A percentile compares a stretch with the other conserved stretches of the same genome.
Conservation (phyloP, 2,329 filamentous ascomycete genomes). For the Diaporthe sp. region DNA sequence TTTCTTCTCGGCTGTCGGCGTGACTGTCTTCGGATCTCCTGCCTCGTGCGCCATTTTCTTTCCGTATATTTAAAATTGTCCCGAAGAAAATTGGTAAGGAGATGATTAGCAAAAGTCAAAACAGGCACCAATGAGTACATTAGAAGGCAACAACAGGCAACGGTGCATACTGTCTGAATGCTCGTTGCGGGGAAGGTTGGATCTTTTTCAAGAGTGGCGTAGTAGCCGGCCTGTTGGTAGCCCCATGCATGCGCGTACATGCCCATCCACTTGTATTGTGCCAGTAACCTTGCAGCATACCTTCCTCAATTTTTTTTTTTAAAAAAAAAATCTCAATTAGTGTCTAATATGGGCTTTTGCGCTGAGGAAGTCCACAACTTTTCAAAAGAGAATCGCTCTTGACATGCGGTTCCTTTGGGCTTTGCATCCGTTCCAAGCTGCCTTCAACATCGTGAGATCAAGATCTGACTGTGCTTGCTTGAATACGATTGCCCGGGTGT, state of each 20-base stretch:
- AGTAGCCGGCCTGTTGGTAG: not conserved
- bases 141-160: not conserved
- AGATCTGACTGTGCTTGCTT: no score
- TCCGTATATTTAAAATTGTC: not conserved
- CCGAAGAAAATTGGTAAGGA: rapidly evolving
- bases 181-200: not conserved
- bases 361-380: no score
- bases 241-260: not conserved
- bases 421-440: no score
- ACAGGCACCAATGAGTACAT: not conserved
- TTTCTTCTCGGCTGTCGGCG: not conserved
- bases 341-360: no score
- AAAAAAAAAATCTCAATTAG: no score
- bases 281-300: not conserved
- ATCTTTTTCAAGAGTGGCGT: not conserved
- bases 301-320: no score
- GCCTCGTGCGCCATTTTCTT: not conserved
- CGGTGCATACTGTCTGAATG: not conserved
- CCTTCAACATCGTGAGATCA: no score
- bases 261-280: no score
- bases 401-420: no score
- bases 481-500: no score
- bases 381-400: no score
- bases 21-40: not conserved
- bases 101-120: not conserved